Conservation (phyloP, 192 early-diverging fungal genomes). For the Chytriomyces sp. region DNA sequence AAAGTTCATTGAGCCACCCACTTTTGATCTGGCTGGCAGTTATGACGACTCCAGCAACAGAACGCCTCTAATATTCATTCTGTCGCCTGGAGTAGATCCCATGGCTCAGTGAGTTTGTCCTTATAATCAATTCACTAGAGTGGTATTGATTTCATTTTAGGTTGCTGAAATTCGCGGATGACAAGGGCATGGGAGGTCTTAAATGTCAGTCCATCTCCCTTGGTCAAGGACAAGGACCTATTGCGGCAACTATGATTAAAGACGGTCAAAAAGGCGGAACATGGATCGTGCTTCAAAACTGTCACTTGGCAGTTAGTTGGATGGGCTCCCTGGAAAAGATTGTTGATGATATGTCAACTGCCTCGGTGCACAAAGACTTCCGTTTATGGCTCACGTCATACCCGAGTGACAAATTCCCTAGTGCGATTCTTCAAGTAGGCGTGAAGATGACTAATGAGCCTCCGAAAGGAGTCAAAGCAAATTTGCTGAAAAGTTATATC, state of each 20-base stretch:
- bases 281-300: constrained; percentile 70
- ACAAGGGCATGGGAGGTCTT: constrained; percentile 56
- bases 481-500: constrained; percentile 61
- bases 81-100: constrained; percentile 68
- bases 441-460: constrained; percentile 73
- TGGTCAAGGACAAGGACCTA: constrained; percentile 67
- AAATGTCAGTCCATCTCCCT: constrained; percentile 64
- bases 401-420: constrained; percentile 60
- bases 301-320: constrained; percentile 67
- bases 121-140: not conserved
- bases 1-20: constrained; percentile 69
- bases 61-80: constrained; percentile 60
- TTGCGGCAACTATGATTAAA: constrained; percentile 63
- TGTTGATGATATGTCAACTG: constrained; percentile 60
- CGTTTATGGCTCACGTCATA: constrained; percentile 66
- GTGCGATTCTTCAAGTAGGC: constrained; percentile 57
- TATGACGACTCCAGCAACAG: constrained; percentile 62
- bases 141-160: constrained; percentile 31
- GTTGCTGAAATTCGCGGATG: constrained; percentile 65
- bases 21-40: constrained; percentile 62
- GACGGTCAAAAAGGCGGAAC: constrained; percentile 60
- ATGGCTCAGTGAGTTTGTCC: constrained; percentile 60
- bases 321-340: constrained; percentile 58
- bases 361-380: constrained; percentile 57
- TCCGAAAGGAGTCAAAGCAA: constrained; percentile 63